Evolutionary conservation across 2,329 filamentous ascomycete species (phyloP), one percentile per base, ranked within the genome.

Genomic region (Colletotrichum sp.): DNA sequence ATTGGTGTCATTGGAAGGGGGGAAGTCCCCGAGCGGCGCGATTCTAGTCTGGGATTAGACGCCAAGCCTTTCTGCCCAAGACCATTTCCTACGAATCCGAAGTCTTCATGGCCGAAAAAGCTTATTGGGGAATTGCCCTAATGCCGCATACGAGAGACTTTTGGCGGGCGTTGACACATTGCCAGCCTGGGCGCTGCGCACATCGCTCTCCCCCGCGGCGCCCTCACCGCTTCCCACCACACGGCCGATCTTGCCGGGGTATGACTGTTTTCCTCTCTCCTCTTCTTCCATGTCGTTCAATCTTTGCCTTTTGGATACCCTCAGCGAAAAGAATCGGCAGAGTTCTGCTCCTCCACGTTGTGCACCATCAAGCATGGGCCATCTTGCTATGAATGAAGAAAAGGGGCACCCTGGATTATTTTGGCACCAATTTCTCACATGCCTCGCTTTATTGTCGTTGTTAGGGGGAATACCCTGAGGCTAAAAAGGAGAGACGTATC

Each of bases 311-410:
- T n/a, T 34, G 28, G 39, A 52, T 52, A 52, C 44, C 44, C 34
- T 49, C 8, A n/a, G 21, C 26, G 34, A 60, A 28, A 39, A 66
- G 44, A 18, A 72, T 72, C 63, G 13, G 57, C 73, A 68, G 70
- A 72, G 69, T 64, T 76, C 39, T 49, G 57, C 13, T 36, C n/a
- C 30, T 39, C 69, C 69, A 52, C 69, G 72, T 62, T 62, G 62
- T 28, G 49, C 13, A 7, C 72, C 59, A n/a, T 18, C 30, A 16
- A 49, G 26, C 68, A 52, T 24, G 21, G 32, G 9, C 60, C 32
- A 55, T 66, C 34, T 36, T 9, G 32, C 44, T 21, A 52, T 18
- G 26, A 18, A 24, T 63, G 18, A 63, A 15, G 59, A 34, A 59
- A 16, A 28, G 67, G 32, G 36, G 70, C 15, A 52, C 36, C 63